Evolutionary conservation across 306 rosid genomes (phyloP), one percentile per base, ranked within the genome.

Genomic region (Sphenostylis stenocarpa): DNA sequence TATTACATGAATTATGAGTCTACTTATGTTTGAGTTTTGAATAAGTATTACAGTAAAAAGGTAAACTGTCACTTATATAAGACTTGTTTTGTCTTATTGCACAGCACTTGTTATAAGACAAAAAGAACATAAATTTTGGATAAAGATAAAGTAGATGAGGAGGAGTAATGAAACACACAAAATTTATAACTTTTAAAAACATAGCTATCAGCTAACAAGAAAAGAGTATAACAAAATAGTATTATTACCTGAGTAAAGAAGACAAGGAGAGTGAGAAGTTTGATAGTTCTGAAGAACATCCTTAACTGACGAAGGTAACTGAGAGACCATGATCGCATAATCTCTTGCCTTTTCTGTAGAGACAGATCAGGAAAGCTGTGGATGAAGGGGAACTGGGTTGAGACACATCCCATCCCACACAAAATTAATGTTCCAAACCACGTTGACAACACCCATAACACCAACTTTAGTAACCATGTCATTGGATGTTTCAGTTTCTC

Each of bases 191-290:
- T 26, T n/a, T n/a, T n/a, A n/a, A n/a, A n/a, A n/a, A n/a, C n/a
- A n/a, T n/a, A n/a, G n/a, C n/a, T n/a, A n/a, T n/a, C n/a, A n/a
- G n/a, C n/a, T n/a, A n/a, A 26, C 28, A 26, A 1, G 7, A 0
- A 36, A 8, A 36, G 3, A 36, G 41, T 10, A 39, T 39, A 39
- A 11, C 10, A 11, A 41, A 12, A 38, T 9, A 24, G 9, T 28
- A 26, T 16, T 20, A 19, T 10, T 79, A 91, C 97, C 93, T 92
- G 97, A 75, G 92, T 86, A 85, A 88, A 92, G 88, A 85, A 92
- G 41, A 77, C 63, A 0, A 83, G 84, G 16, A 83, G 88, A 63
- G 83, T 80, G 81, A 92, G 85, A 48, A 92, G 63, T 77, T 92
- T 92, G 47, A 86, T 3, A 66, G 90, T 55, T 39, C 58, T 82